Base-by-base conservation (phyloP, 1,139 yeast genomes). In the Yamadazyma membranifaciens region DNA sequence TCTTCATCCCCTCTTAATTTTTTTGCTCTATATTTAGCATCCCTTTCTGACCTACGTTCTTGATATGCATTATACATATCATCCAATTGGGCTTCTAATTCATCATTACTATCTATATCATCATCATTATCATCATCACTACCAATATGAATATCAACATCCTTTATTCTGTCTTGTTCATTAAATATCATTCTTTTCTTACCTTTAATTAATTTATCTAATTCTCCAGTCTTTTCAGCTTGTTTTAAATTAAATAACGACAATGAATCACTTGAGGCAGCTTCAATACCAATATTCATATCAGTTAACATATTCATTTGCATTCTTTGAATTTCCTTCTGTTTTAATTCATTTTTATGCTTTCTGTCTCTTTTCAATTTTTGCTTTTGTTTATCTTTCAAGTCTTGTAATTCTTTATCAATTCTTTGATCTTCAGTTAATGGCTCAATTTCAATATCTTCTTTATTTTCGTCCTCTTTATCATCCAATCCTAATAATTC, bases 251-350 rank as follows among this genome's bases (percentile, higher is more conserved):
- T 87, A 67, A 92, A 92, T 45, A 91, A 68, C 1, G 94, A 78
- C 44, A 87, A 95, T 35, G 85, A 75, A 39, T 95, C 96, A 42
- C 78, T 67, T 41, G 78, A 78, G n/a, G 88, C 92, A 14, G 96
- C 96, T 60, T 92, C 98, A 36, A 88, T 73, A 74, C 98, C 98
- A 50, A 92, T 82, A 56, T 88, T 95, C 73, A 79, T 80, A 56
- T 95, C 96, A 2, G 96, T 87, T 45, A 87, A 72, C 97, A 92
- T 91, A 60, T 87, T 88, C 94, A 92, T 85, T 65, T 92, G 98
- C 85, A 89, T 83, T 65, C 98, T 80, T 41, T 78, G 76, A 42
- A 92, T 80, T 59, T 91, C 98, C 62, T 87, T 87, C 60, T 88
- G 96, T 57, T 88, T 89, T 49, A 65, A 54, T 63, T 91, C 97